Evolutionary conservation across 495 filamentous ascomycete species (phyloP), one percentile per base, ranked within the genome.

Genomic region (Penicillium steckii): DNA sequence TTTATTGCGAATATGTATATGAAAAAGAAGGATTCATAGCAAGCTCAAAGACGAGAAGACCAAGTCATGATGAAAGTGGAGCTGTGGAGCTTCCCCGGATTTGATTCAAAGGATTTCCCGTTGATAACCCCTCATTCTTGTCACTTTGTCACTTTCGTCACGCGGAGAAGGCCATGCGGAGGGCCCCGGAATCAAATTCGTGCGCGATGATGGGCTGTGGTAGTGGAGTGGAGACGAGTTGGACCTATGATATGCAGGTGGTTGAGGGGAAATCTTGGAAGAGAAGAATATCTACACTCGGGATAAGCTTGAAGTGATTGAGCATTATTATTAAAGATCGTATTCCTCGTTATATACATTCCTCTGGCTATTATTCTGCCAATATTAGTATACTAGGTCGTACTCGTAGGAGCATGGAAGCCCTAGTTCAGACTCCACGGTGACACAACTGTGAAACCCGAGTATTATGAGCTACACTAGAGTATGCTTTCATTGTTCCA

Each of bases 21-120:
- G 38, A 8, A 3, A 41, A 8, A 41, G n/a, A 41, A 22, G 18
- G 21, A 41, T 41, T 37, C 33, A 37, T 37, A 37, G 15, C 33
- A 37, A 8, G 33, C 3, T 35, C 3, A 7, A n/a, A n/a, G 4
- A 2, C 4, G 8, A 8, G n/a, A 1, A 41, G 38, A 7, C 23
- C 38, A 41, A 41, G 38, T 41, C 38, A 41, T 41, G 38, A 43
- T 15, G 33, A 48, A 43, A 25, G 41, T 52, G 57, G 44, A 48
- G 51, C 43, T 25, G 45, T 52, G 47, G 46, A 62, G 55, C 48
- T 64, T 51, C 62, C 62, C 62, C 62, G 18, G 59, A 55, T 65
- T 60, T 42, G 42, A 53, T 21, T 40, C 29, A 37, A 15, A n/a
- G 22, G 35, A 10, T 15, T 49, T 17, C 50, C 41, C 44, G 17